Evolutionary conservation across 2,329 filamentous ascomycete species (phyloP), one percentile per base, ranked within the genome.

Genomic region (Alternaria sp.): DNA sequence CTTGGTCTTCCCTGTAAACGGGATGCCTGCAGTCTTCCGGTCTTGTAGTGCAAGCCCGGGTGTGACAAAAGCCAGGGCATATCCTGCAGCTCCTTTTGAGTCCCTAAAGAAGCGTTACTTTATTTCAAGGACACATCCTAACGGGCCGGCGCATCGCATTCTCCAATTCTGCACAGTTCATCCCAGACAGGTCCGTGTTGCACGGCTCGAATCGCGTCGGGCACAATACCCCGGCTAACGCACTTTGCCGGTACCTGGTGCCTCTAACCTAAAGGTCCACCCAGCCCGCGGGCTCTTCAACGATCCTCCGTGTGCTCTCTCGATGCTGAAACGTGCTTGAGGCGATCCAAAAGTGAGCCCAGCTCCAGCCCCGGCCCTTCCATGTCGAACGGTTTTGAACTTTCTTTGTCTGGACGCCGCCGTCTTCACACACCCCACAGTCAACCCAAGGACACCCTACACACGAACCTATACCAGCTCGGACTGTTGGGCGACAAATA

Each of bases 291-390:
- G 60, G 57, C 62, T 67, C 60, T 62, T 57, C 62, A 66, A 64
- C 64, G 62, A 69, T 70, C 63, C 63, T 69, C 62, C 65, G 67
- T 61, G 58, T 64, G 63, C 67, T 69, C 66, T 72, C 68, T 76
- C 60, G 60, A 75, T 77, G 72, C 73, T 78, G 76, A 78, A 78
- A 78, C 76, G 71, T 72, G 68, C 67, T 70, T 78, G 76, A 78
- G 70, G 75, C 75, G 72, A 75, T 70, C 72, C 58, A 73, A 75
- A 70, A 66, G 65, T 71, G 68, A 67, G 71, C 66, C 62, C 65
- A 65, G 67, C 66, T 68, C 67, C 70, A 65, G 68, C 58, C 68
- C 64, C 58, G 56, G 59, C 62, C 57, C 32, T 72, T 70, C 74
- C 75, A 78, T 78, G 76, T 78, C 76, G 73, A 74, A 68, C 72